These are phyloP conservation scores for Amauroascus verrucosus DNA, from an alignment of 2,329 filamentous ascomycete genomes.

Conservation along the genomic window DNA sequence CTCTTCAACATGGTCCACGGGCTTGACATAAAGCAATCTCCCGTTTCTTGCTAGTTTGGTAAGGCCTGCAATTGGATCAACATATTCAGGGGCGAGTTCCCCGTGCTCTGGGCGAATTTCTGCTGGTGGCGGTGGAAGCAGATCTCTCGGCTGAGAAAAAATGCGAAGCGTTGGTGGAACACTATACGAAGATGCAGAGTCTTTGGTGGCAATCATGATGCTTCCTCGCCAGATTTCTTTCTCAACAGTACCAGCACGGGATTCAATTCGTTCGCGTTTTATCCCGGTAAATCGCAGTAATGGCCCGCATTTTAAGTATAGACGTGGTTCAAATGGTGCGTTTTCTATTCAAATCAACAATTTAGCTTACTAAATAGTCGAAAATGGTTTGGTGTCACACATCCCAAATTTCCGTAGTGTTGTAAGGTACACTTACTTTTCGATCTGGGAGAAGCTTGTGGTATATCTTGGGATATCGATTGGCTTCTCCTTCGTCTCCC, in stretches of 20 bases:
- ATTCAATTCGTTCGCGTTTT: conserved; percentile 41
- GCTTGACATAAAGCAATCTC: conserved; percentile 76
- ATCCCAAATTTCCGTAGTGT: background rate
- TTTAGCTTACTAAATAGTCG: conserved; percentile 32
- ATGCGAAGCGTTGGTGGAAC: conserved; percentile 65
- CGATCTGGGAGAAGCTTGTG: conserved; percentile 26
- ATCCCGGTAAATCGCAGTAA: conserved; percentile 83
- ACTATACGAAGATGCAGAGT: conserved; percentile 73
- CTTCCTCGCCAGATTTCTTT: conserved; percentile 85
- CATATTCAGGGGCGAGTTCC: conserved; percentile 62
- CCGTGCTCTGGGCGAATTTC: conserved; percentile 53
- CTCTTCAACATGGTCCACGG: conserved; percentile 76
- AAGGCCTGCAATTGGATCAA: conserved; percentile 81
- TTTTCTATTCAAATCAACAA: conserved; percentile 17
- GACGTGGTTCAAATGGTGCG: conserved; percentile 67
- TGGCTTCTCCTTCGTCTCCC: conserved; percentile 39
- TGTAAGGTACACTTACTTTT: conserved; percentile 21
- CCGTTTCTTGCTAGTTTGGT: conserved; percentile 77
- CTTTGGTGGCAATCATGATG: conserved; percentile 88
- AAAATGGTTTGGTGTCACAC: background rate
- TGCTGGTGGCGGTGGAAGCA: conserved; percentile 66
- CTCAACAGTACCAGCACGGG: conserved; percentile 38
- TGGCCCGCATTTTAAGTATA: conserved; percentile 85
- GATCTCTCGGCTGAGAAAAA: conserved; percentile 75
- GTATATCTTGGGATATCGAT: conserved; percentile 22